Evolutionary conservation across 495 filamentous ascomycete species (phyloP).

Genomic region (Monascus purpureus): DNA sequence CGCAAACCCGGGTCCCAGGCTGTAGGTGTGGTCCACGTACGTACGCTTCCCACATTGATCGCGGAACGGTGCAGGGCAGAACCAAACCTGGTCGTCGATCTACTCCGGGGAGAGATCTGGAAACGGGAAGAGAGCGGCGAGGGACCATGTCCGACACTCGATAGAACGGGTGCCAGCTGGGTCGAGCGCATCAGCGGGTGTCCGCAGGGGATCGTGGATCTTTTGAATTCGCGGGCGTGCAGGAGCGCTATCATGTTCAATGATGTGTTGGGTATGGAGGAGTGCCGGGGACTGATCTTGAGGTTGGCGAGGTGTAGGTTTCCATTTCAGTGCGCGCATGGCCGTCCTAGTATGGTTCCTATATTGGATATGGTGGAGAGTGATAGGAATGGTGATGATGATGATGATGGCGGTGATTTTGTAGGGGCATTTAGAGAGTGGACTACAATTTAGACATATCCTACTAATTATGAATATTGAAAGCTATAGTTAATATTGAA

Average conservation of each 20-base stretch:
- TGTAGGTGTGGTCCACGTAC: conserved; percentile 27
- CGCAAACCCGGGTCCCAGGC: neutral
- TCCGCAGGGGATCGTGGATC: conserved; percentile 65
- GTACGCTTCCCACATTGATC: conserved; percentile 53
- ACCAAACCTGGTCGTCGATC: conserved; percentile 49
- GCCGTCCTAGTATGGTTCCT: conserved; percentile 64
- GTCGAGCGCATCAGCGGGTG: conserved; percentile 46
- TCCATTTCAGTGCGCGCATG: conserved; percentile 90
- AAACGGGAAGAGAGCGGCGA: conserved; percentile 23
- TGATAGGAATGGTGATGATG: conserved; percentile 2
- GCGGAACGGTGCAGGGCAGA: conserved; percentile 61
- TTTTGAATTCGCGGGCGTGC: conserved; percentile 84
- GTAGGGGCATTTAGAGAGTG: conserved; percentile 7
- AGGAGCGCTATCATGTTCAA: conserved; percentile 97
- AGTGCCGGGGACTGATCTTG: conserved; percentile 52
- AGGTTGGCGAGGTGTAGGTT: conserved; percentile 57
- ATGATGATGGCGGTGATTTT: conserved; percentile 4
- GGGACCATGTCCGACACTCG: conserved; percentile 1
- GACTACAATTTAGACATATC: conserved; percentile 3
- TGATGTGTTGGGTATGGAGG: conserved; percentile 47
- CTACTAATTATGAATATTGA: no score
- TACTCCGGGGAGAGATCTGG: conserved; percentile 69
- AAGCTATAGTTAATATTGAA: neutral
- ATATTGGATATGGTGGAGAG: conserved; percentile 40
- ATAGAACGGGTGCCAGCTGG: conserved; percentile 25